Conservation (phyloP, 176 grass and related monocot species). For the Carex myosuroides region DNA sequence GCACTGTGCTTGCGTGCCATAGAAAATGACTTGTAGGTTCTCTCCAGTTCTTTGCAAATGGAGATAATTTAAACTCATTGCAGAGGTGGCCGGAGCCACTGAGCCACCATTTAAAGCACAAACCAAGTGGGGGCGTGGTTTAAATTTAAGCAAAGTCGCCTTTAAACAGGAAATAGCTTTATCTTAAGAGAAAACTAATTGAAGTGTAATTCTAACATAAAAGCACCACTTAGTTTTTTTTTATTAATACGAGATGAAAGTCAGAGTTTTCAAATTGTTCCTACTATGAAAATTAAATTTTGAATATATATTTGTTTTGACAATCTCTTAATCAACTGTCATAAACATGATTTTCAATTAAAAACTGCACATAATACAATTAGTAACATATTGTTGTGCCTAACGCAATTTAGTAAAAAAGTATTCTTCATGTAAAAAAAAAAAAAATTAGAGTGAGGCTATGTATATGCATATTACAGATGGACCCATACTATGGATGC, state of each 20-base stretch:
- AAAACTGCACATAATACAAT: too few relatives aligned
- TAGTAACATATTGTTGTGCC: too few relatives aligned
- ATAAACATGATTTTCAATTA: too few relatives aligned
- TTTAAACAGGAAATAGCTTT: not conserved
- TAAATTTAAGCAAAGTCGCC: not conserved
- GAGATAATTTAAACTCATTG: not conserved
- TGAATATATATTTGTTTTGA: too few relatives aligned
- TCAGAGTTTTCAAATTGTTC: not conserved
- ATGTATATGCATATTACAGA: too few relatives aligned
- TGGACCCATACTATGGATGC: too few relatives aligned
- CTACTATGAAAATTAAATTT: not conserved
- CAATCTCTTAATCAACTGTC: too few relatives aligned
- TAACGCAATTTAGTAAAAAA: too few relatives aligned
- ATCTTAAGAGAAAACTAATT: conserved; percentile 3
- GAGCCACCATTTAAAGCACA: conserved; percentile 10
- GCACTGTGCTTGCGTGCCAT: too few relatives aligned
- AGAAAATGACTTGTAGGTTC: not conserved
- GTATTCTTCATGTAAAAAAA: too few relatives aligned
- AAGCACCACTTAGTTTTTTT: not conserved
- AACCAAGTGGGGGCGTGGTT: not conserved
- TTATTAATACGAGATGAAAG: too few relatives aligned
- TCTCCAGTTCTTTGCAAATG: not conserved
- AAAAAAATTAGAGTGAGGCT: too few relatives aligned
- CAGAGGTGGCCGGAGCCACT: not conserved
- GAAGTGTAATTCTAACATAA: not conserved